These are phyloP conservation scores for Russula griseocarnosa DNA, from an alignment of 768 basidiomycete species.

Conservation along the genomic window DNA sequence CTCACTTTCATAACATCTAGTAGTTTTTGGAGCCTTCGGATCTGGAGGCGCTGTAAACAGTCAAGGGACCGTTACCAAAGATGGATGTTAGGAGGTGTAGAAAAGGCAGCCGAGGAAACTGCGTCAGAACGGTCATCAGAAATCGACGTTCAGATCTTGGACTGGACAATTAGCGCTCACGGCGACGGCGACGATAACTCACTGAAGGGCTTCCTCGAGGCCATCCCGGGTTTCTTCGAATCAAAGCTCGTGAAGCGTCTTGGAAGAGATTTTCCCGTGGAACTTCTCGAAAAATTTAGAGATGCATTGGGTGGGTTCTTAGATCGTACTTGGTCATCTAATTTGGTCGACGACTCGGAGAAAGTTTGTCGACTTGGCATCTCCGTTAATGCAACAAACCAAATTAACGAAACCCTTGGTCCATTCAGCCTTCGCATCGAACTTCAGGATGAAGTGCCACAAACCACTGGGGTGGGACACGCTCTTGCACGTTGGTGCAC, in stretches of 20 bases:
- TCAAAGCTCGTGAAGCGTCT: neutral
- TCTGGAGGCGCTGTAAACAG: no score
- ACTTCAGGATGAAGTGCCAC: neutral
- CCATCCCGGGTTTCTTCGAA: conserved; percentile 3
- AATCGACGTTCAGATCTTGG: neutral
- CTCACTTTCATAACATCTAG: neutral
- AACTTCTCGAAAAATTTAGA: neutral
- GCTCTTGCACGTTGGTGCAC: neutral
- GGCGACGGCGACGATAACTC: neutral
- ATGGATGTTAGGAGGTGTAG: neutral
- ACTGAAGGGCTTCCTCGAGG: neutral
- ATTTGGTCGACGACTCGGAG: neutral
- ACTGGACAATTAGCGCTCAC: neutral
- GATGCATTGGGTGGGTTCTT: neutral
- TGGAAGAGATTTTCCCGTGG: no score
- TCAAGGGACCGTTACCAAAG: neutral
- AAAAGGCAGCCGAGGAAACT: neutral
- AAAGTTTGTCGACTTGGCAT: neutral
- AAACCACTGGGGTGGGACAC: neutral
- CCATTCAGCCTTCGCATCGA: neutral
- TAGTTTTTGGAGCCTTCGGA: no score
- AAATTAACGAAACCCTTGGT: fast-evolving
- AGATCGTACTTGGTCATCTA: neutral
- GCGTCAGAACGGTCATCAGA: neutral
- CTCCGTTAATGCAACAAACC: neutral